Percentiles rank a stretch among this genome's conserved stretches.
Conservation (phyloP, 371 early-diverging fungal genomes). For the Haplosporangium sp. region DNA sequence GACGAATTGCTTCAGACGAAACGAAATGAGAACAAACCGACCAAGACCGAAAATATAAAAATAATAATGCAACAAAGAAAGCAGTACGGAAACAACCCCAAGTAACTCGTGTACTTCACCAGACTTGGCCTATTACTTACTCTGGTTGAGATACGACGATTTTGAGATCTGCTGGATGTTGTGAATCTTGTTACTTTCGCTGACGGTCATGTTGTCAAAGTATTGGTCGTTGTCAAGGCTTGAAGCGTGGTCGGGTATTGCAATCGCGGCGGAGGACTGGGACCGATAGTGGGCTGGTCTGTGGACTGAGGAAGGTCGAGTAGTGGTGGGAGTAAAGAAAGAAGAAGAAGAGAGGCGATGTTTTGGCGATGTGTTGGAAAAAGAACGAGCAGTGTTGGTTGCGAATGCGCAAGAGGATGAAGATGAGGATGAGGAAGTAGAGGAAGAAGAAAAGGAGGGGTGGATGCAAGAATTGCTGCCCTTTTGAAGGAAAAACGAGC, state of each 20-base stretch:
- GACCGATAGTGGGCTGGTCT: slow-evolving; percentile 6
- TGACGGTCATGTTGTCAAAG: slow-evolving; percentile 48
- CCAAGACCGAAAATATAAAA: neutral
- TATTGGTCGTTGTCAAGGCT: slow-evolving; percentile 1
- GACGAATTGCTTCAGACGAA: neutral
- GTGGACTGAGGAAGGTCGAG: slow-evolving; percentile 5
- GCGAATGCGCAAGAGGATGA: neutral
- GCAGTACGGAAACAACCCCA: neutral
- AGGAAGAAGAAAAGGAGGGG: slow-evolving; percentile 16
- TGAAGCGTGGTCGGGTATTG: slow-evolving; percentile 15
- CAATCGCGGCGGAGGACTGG: slow-evolving; percentile 22
- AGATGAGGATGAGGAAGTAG: slow-evolving; percentile 6
- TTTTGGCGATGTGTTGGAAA: neutral
- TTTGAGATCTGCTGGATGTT: slow-evolving; percentile 42
- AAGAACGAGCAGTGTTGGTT: slow-evolving; percentile 10
- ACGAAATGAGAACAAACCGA: neutral
- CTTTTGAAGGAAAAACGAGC: slow-evolving; percentile 25
- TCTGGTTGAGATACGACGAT: slow-evolving; percentile 54
- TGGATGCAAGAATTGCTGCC: slow-evolving; percentile 9
- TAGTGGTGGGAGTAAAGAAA: slow-evolving; percentile 12
- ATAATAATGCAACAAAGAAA: neutral
- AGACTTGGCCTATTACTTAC: slow-evolving; percentile 22
- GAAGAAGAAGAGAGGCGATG: slow-evolving; percentile 9
- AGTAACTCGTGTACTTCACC: too few species aligned
- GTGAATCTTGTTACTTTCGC: slow-evolving; percentile 18